Base-by-base conservation (phyloP, 805 yeast genomes). In the Candida vaughaniae region DNA sequence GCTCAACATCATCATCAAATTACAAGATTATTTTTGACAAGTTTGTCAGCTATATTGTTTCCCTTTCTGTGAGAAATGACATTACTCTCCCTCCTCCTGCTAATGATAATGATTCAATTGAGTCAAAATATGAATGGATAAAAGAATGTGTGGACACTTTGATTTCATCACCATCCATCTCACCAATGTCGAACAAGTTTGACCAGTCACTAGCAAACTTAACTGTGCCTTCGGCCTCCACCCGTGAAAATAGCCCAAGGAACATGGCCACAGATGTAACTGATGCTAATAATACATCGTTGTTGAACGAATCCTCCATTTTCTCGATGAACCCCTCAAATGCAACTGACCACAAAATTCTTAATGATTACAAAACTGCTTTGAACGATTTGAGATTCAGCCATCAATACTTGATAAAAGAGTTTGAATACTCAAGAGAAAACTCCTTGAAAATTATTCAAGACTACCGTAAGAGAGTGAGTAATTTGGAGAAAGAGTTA, bases 351-450 rank as follows among this genome's bases (percentile, higher is more conserved):
- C 12, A 16, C 14, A 40, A 36, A 16, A 17, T 39, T 17, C 10
- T 41, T 3, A 39, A 34, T 23, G 69, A 66, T 22, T 62, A 75
- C 48, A 71, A 69, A 45, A 76, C 83, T 0, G 88, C 89, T 0
- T 62, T 84, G 33, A 73, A 69, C 38, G 93, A 84, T 53, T 64
- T 84, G 35, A 80, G 82, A 46, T 75, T 84, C 52, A 83, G 88
- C 2, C 88, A 83, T 55, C 78, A 72, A 42, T 84, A 81, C 51
- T 61, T 84, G 37, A 71, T 82, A 2, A 77, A 78, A 51, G 85
- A 82, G 48, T 84, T 73, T 49, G 85, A 81, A 45, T 76, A 78
- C 42, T 85, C 84, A 37, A 69, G 84, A 38, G 71, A 72, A 11
- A 75, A 73, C 42, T 77, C 80, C 38, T 56, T 66, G 35, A 71